These are phyloP conservation scores for Elaeis guineensis DNA, from an alignment of 176 grass and related monocot genomes.

Conservation along the genomic window DNA sequence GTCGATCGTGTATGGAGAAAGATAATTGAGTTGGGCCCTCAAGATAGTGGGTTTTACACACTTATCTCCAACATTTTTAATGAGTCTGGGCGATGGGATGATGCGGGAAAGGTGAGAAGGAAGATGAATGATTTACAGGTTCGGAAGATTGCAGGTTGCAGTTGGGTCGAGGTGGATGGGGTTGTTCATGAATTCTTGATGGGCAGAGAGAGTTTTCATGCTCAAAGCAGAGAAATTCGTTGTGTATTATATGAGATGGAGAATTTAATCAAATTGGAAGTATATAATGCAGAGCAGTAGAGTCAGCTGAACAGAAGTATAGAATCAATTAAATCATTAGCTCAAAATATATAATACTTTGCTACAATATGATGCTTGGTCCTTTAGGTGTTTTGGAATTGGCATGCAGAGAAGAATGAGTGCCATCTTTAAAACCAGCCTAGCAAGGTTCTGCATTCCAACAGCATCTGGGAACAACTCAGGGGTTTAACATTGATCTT, in stretches of 20 bases:
- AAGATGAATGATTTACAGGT: constrained; percentile 22
- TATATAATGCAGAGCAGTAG: background rate
- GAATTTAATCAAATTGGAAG: constrained; percentile 1
- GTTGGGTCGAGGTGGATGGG: constrained; percentile 16
- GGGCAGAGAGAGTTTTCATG: constrained; percentile 19
- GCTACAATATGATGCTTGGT: too few species aligned
- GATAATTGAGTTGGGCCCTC: constrained; percentile 7
- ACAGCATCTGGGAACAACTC: too few species aligned
- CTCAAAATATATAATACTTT: too few species aligned
- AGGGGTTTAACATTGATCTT: too few species aligned
- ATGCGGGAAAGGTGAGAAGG: constrained; percentile 9
- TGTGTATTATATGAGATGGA: constrained; percentile 4
- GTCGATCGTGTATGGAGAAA: constrained; percentile 4
- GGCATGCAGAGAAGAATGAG: too few species aligned
- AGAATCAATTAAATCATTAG: too few species aligned
- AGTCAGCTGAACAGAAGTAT: too few species aligned
- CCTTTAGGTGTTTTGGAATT: too few species aligned
- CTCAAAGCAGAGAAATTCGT: constrained; percentile 9
- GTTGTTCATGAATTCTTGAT: constrained; percentile 14
- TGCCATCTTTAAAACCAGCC: too few species aligned
- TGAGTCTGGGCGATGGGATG: background rate
- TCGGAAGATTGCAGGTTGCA: constrained; percentile 15
- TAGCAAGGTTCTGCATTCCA: too few species aligned
- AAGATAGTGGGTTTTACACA: constrained; percentile 8
- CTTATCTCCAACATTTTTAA: constrained; percentile 10